These are phyloP conservation scores for Diplocarpon rosae DNA, from an alignment of 2,329 filamentous ascomycete species.

Conservation along the genomic window DNA sequence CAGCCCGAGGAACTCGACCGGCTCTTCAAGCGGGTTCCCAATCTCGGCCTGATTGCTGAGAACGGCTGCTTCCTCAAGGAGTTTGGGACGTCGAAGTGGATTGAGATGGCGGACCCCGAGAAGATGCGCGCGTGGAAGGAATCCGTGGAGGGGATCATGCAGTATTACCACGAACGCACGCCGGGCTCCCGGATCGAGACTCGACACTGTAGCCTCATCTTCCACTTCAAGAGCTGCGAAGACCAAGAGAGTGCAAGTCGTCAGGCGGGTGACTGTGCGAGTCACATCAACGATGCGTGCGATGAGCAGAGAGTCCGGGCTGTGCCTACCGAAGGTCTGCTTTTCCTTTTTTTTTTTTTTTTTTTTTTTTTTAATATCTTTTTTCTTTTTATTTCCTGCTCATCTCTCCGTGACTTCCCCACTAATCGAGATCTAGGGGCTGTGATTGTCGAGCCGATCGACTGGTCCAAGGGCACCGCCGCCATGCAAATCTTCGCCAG, in stretches of 20 bases:
- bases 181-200: slow-evolving; percentile 83
- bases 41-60: slow-evolving; percentile 83
- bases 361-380: too few relatives aligned
- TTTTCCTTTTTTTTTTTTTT: neutral
- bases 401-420: neutral
- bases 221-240: slow-evolving; percentile 77
- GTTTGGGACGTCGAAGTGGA: slow-evolving; percentile 59
- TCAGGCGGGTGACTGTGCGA: slow-evolving; percentile 80
- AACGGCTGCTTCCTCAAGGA: slow-evolving; percentile 86
- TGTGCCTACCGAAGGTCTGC: slow-evolving; percentile 54
- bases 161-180: slow-evolving; percentile 82
- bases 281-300: slow-evolving; percentile 91
- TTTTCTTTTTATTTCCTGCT: too few relatives aligned
- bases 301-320: slow-evolving; percentile 75
- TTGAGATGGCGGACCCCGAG: slow-evolving; percentile 60
- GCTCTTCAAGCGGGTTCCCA: slow-evolving; percentile 72
- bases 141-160: slow-evolving; percentile 69
- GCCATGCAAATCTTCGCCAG: slow-evolving; percentile 61
- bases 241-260: slow-evolving; percentile 65
- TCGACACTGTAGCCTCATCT: slow-evolving; percentile 81
- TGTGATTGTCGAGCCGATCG: slow-evolving; percentile 72
- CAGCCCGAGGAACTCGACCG: slow-evolving; percentile 80
- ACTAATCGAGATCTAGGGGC: slow-evolving; percentile 35
- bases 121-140: slow-evolving; percentile 71
- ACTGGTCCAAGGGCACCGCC: slow-evolving; percentile 82